Conservation (phyloP, 805 yeast species). For the Candida methanosorbosa region DNA sequence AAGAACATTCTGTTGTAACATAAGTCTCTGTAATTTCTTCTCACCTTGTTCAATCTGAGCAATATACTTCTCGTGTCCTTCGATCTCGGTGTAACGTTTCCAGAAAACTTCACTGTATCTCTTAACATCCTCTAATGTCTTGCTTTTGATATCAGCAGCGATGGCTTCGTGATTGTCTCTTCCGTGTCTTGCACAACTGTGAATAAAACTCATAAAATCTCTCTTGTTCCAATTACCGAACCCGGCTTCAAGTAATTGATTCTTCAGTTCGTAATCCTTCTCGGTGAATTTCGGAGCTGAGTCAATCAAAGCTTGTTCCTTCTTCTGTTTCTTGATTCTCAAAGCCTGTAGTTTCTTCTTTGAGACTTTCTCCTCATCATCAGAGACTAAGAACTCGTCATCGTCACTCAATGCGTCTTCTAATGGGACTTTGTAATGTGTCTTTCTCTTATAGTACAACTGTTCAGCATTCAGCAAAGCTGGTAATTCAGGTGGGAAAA, state of each 20-base stretch:
- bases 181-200: conserved; percentile 61
- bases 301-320: conserved; percentile 49
- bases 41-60: conserved; percentile 70
- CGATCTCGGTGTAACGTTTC: conserved; percentile 49
- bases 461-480: conserved; percentile 57
- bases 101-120: conserved; percentile 56
- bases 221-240: conserved; percentile 66
- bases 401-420: conserved; percentile 53
- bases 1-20: conserved; percentile 47
- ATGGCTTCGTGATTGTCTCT: conserved; percentile 41
- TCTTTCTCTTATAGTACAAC: conserved; percentile 49
- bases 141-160: conserved; percentile 45
- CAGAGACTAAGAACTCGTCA: conserved; percentile 33
- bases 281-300: conserved; percentile 50
- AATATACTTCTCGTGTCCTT: conserved; percentile 63
- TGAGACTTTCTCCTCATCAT: conserved; percentile 19
- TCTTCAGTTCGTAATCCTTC: conserved; percentile 50
- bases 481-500: conserved; percentile 48
- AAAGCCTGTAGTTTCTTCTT: conserved; percentile 14
- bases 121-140: conserved; percentile 50
- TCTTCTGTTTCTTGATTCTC: conserved; percentile 27
- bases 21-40: conserved; percentile 48
- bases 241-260: conserved; percentile 42
- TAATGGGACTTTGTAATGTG: conserved; percentile 48
- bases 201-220: conserved; percentile 65